Evolutionary conservation across 441 rosid genomes (phyloP).

Genomic region (Metrosideros polymorpha): DNA sequence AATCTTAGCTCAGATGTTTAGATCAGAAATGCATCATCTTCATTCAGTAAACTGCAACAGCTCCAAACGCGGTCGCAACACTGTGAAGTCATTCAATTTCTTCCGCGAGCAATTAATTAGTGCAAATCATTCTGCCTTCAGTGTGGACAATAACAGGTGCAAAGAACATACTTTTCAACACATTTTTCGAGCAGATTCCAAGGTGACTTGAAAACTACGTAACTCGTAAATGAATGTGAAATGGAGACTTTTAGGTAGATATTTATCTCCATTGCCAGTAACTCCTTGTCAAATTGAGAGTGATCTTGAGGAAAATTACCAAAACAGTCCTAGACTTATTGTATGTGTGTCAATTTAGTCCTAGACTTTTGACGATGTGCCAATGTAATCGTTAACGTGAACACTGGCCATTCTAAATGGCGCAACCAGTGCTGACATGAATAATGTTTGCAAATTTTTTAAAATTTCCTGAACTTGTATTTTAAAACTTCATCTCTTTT

Average conservation of each 20-base stretch:
- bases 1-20: not conserved
- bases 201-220: not conserved
- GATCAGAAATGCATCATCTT: not conserved
- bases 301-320: too few relatives aligned
- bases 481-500: too few relatives aligned
- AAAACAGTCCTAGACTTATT: not conserved
- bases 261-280: not conserved
- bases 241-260: not conserved
- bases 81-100: not conserved
- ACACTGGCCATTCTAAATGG: too few relatives aligned
- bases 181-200: not conserved
- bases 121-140: not conserved
- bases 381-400: rapidly evolving
- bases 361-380: not conserved
- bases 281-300: not conserved
- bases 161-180: not conserved
- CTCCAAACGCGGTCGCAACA: not conserved
- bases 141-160: not conserved
- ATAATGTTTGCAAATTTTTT: not conserved
- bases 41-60: not conserved
- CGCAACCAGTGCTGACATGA: not conserved
- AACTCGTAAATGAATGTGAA: not conserved
- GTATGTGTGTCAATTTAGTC: rapidly evolving
- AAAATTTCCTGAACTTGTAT: rapidly evolving
- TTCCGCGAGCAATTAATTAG: not conserved